phyloP scores from a whole-genome alignment of 805 yeast species.

The Yarrowia phangngaensis region DNA sequence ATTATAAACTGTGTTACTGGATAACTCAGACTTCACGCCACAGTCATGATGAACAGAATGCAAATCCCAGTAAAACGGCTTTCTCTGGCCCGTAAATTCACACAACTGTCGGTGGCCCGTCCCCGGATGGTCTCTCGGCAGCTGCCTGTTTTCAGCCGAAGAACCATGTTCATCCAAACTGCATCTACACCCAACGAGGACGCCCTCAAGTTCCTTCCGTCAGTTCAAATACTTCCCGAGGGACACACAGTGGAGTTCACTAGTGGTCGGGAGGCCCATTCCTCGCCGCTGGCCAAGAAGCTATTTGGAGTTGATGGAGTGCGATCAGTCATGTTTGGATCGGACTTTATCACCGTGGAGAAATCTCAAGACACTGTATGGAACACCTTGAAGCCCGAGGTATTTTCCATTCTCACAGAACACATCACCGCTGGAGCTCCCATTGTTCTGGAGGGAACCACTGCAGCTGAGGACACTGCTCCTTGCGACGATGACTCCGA shows the following conservation, averaged over 20 bases:
- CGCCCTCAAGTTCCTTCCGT: slow-evolving; percentile 80
- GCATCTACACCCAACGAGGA: slow-evolving; percentile 81
- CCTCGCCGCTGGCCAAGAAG: slow-evolving; percentile 73
- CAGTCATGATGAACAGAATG: slow-evolving; percentile 4
- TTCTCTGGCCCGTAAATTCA: neutral
- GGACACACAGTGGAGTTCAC: slow-evolving; percentile 60
- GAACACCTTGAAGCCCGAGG: slow-evolving; percentile 67
- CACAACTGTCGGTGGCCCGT: slow-evolving; percentile 15
- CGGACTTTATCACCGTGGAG: slow-evolving; percentile 78
- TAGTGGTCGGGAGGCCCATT: slow-evolving; percentile 68
- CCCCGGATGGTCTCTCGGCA: slow-evolving; percentile 1
- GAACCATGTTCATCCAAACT: slow-evolving; percentile 59
- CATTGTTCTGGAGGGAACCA: slow-evolving; percentile 44
- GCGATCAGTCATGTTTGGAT: slow-evolving; percentile 71
- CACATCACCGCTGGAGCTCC: slow-evolving; percentile 48
- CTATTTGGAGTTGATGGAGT: slow-evolving; percentile 74
- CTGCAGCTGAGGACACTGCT: slow-evolving; percentile 42
- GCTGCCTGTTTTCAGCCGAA: slow-evolving; percentile 9
- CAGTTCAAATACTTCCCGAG: slow-evolving; percentile 60
- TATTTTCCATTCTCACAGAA: slow-evolving; percentile 50
- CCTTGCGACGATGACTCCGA: slow-evolving; percentile 68
- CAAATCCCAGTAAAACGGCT: slow-evolving; percentile 11
- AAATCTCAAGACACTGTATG: slow-evolving; percentile 58
- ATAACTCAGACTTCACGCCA: neutral
- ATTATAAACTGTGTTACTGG: too few relatives aligned